Base-by-base conservation (phyloP, 192 early-diverging fungal species). In the Obelidium mucronatum region DNA sequence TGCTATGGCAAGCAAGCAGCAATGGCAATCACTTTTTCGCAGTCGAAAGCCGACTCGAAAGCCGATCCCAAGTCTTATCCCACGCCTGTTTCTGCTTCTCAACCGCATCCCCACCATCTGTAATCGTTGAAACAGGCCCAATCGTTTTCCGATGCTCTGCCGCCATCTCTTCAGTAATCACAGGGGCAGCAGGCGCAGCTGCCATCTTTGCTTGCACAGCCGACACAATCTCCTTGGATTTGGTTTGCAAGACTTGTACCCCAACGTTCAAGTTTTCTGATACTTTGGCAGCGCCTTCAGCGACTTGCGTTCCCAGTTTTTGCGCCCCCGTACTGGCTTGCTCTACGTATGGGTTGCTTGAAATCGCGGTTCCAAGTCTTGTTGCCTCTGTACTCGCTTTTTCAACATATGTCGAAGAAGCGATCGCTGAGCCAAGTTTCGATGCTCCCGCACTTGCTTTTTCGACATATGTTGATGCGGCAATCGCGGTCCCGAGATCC, bases 1-100 rank as follows among this genome's bases (percentile, higher is more conserved):
- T n/a, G n/a, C n/a, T n/a, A n/a, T n/a, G n/a, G n/a, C n/a, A n/a
- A n/a, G n/a, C n/a, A n/a, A n/a, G n/a, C n/a, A n/a, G n/a, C n/a
- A n/a, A n/a, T n/a, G n/a, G n/a, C n/a, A n/a, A n/a, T 64, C 40
- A 64, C 62, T 64, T 64, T 24, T 64, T 64, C 11, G 35, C 62
- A 31, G 62, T 64, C 15, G 62, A 64, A 19, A 64, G 31, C 35
- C 62, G 5, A 19, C 28, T 13, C 0, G 62, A 22, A 19, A 34
- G 37, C 17, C 35, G 22, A 40, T 40, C 40, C 34, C 40, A 64
- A 19, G 62, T 33, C 17, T 37, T 40, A 39, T 64, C 62, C 62
- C 62, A 64, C 19, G 44, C 40, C n/a, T 33, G 17, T 36, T 19
- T 37, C 31, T 64, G 8, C 31, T 19, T 40, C 31, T 64, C 36